These are phyloP conservation scores for Aspergillus transmontanensis DNA, from an alignment of 2,329 filamentous ascomycete genomes.

Conservation along the genomic window DNA sequence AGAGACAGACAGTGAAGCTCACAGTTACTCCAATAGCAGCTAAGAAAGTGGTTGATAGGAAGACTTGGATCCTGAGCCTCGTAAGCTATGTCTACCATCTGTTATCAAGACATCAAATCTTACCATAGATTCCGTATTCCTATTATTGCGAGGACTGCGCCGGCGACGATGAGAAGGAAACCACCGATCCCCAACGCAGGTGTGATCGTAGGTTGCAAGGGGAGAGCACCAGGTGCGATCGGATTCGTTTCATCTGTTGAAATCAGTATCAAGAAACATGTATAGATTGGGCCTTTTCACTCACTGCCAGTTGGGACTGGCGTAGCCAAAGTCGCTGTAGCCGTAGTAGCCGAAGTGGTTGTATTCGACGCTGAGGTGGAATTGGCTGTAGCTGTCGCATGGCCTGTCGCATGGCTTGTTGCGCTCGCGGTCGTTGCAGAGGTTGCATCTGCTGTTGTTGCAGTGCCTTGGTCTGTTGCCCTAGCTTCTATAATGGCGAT, in stretches of 20 bases:
- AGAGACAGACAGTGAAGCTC: conserved; percentile 16
- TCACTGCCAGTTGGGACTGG: conserved; percentile 20
- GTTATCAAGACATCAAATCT: background rate
- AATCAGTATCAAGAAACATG: background rate
- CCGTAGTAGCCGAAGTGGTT: conserved; percentile 21
- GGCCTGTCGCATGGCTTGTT: conserved; percentile 15
- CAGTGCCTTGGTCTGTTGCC: conserved; percentile 14
- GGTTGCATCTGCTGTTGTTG: conserved; percentile 16
- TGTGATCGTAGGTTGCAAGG: conserved; percentile 73
- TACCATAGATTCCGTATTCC: conserved; percentile 78
- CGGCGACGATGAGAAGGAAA: conserved; percentile 72
- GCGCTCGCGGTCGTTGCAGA: conserved; percentile 7
- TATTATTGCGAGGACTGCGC: conserved; percentile 70
- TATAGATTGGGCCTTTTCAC: background rate
- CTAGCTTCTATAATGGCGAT: conserved; percentile 9
- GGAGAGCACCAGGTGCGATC: conserved; percentile 53
- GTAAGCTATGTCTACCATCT: conserved; percentile 17
- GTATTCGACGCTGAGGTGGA: conserved; percentile 13
- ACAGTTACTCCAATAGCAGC: conserved; percentile 71
- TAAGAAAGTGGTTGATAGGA: conserved; percentile 76
- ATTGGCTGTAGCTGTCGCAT: conserved; percentile 16
- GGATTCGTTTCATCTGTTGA: conserved; percentile 23
- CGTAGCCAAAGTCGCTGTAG: conserved; percentile 29
- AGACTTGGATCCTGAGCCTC: conserved; percentile 66
- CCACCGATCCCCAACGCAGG: conserved; percentile 81